Conservation (phyloP, 192 early-diverging fungal genomes). For the Thamnidium elegans region DNA sequence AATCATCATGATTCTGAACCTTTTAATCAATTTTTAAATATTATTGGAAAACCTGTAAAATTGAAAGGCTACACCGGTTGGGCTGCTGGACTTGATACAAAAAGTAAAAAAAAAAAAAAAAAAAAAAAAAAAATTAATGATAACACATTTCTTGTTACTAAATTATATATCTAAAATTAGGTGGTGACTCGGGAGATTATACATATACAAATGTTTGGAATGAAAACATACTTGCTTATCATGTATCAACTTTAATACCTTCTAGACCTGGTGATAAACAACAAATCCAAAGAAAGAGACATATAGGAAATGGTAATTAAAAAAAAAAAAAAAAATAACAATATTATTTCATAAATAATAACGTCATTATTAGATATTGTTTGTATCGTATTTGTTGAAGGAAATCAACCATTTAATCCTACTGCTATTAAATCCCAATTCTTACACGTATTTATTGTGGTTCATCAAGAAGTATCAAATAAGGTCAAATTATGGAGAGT, state of each 20-base stretch:
- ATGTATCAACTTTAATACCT: slow-evolving; percentile 73
- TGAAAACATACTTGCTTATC: slow-evolving; percentile 74
- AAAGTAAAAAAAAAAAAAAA: too few relatives aligned
- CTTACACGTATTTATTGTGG: slow-evolving; percentile 55
- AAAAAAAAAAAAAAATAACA: background rate
- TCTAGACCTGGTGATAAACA: slow-evolving; percentile 63
- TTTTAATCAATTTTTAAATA: slow-evolving; percentile 64
- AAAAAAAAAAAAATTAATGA: too few relatives aligned
- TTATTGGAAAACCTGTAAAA: slow-evolving; percentile 68
- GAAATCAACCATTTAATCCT: slow-evolving; percentile 49
- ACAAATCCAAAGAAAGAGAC: slow-evolving; percentile 64
- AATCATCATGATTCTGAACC: slow-evolving; percentile 57
- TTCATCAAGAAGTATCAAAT: slow-evolving; percentile 34
- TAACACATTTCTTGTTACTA: background rate
- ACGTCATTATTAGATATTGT: slow-evolving; percentile 46
- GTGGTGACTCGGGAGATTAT: slow-evolving; percentile 65
- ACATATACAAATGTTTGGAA: slow-evolving; percentile 73
- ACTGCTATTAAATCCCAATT: slow-evolving; percentile 58
- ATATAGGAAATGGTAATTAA: slow-evolving; percentile 56
- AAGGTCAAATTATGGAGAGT: slow-evolving; percentile 28
- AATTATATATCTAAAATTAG: slow-evolving; percentile 30
- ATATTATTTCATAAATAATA: background rate
- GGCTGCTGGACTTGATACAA: slow-evolving; percentile 70
- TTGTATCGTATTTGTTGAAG: slow-evolving; percentile 57
- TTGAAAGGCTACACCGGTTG: slow-evolving; percentile 74